phyloP scores from a whole-genome alignment of 1,284 basidiomycete genomes.

The Austroboletus novae-zelandiae region DNA sequence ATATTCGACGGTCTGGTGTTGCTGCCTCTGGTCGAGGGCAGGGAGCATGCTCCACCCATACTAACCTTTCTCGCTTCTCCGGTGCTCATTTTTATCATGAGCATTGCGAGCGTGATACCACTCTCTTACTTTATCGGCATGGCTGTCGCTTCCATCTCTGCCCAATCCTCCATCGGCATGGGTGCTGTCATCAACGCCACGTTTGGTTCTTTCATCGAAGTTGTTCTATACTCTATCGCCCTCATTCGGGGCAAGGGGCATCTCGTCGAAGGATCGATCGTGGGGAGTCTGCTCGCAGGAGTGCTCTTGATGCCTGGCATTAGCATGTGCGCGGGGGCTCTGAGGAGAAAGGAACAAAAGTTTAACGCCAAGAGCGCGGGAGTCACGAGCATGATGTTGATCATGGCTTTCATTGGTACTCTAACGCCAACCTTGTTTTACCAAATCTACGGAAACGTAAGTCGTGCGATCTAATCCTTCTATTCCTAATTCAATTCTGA shows the following conservation, averaged over 20 bases:
- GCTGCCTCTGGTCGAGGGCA: constrained; percentile 64
- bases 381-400: constrained; percentile 98
- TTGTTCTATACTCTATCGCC: constrained; percentile 91
- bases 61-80: constrained; percentile 73
- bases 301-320: constrained; percentile 96
- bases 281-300: constrained; percentile 92
- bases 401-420: constrained; percentile 99
- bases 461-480: constrained; percentile 33
- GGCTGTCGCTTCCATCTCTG: constrained; percentile 98
- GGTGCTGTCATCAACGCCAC: constrained; percentile 99
- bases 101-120: constrained; percentile 91
- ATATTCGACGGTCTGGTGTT: constrained; percentile 92
- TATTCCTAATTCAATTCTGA: constrained; percentile 9
- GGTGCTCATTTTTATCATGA: constrained; percentile 81
- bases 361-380: constrained; percentile 99
- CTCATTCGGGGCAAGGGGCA: constrained; percentile 87
- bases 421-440: constrained; percentile 97
- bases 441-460: constrained; percentile 95
- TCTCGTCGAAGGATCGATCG: constrained; percentile 95
- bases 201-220: constrained; percentile 98
- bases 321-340: constrained; percentile 95
- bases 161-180: constrained; percentile 98
- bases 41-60: constrained; percentile 62
- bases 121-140: constrained; percentile 99
- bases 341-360: constrained; percentile 91